These are phyloP conservation scores for Juglanconis oblonga DNA, from an alignment of 2,329 filamentous ascomycete species.

Conservation along the genomic window DNA sequence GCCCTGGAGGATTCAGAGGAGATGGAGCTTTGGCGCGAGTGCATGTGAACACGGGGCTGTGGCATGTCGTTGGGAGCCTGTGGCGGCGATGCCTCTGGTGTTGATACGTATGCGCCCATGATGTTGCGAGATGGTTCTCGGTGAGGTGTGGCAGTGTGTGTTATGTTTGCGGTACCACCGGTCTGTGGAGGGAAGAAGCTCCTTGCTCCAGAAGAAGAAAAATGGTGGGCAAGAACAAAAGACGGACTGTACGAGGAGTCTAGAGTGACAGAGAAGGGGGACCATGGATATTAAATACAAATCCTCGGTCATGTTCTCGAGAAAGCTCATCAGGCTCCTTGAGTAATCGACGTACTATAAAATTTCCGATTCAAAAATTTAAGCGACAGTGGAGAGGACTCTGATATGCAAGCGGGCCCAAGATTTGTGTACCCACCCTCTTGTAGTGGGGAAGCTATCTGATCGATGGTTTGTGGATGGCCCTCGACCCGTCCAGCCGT, in stretches of 20 bases:
- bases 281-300: background rate
- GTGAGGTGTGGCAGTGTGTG: too few species aligned
- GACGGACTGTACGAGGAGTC: background rate
- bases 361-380: background rate
- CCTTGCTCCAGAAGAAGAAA: background rate
- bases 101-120: conserved; percentile 3
- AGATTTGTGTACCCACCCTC: too few species aligned
- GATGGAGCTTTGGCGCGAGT: conserved; percentile 16
- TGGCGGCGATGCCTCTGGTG: background rate
- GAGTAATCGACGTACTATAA: background rate
- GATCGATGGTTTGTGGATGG: too few species aligned
- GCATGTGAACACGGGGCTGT: background rate
- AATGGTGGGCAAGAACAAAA: background rate
- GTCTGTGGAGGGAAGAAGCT: too few species aligned
- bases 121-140: background rate
- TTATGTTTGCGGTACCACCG: too few species aligned
- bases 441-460: too few species aligned
- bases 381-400: too few species aligned
- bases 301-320: background rate
- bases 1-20: conserved; percentile 15
- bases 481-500: too few species aligned
- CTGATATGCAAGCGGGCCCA: too few species aligned
- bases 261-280: background rate
- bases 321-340: background rate
- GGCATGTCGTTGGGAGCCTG: background rate